These are phyloP conservation scores for Botryotinia narcissicola DNA, from an alignment of 2,329 filamentous ascomycete species.

Conservation along the genomic window DNA sequence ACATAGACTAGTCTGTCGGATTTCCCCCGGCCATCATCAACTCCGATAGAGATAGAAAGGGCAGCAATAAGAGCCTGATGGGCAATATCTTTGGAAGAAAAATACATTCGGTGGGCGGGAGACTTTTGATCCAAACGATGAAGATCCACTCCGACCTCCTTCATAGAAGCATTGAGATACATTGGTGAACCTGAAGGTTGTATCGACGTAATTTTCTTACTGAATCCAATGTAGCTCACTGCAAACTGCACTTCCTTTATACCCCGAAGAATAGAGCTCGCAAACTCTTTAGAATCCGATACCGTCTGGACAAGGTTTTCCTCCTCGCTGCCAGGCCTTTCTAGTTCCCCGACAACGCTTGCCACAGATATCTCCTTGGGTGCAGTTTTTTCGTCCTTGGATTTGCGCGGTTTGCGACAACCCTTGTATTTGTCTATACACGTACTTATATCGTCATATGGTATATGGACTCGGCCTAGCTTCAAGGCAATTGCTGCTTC, in stretches of 20 bases:
- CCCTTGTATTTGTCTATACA: slow-evolving; percentile 58
- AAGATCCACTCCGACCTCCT: slow-evolving; percentile 91
- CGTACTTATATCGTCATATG: slow-evolving; percentile 77
- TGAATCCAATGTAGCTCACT: slow-evolving; percentile 84
- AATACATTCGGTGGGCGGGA: slow-evolving; percentile 97
- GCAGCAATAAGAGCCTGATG: slow-evolving; percentile 92
- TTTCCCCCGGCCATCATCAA: slow-evolving; percentile 85
- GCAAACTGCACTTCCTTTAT: slow-evolving; percentile 97
- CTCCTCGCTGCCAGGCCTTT: slow-evolving; percentile 56
- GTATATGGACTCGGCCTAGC: slow-evolving; percentile 83
- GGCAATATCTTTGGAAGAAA: slow-evolving; percentile 85
- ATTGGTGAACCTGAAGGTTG: slow-evolving; percentile 68
- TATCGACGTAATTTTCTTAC: slow-evolving; percentile 71
- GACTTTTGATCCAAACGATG: slow-evolving; percentile 89
- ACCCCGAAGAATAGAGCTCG: slow-evolving; percentile 83
- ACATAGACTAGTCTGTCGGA: slow-evolving; percentile 88
- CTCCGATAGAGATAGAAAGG: slow-evolving; percentile 84
- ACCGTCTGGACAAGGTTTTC: slow-evolving; percentile 76
- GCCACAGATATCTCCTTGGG: slow-evolving; percentile 63
- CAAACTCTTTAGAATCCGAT: slow-evolving; percentile 88
- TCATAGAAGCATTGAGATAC: slow-evolving; percentile 85
- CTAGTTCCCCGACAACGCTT: slow-evolving; percentile 72
- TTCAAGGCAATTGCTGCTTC: slow-evolving; percentile 91
- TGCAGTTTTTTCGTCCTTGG: slow-evolving; percentile 39
- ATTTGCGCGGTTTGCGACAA: slow-evolving; percentile 40